Evolutionary conservation across 78 protist species (phyloP), one percentile per base, ranked within the genome.

Genomic region (Planoprotostelium fungivorum): DNA sequence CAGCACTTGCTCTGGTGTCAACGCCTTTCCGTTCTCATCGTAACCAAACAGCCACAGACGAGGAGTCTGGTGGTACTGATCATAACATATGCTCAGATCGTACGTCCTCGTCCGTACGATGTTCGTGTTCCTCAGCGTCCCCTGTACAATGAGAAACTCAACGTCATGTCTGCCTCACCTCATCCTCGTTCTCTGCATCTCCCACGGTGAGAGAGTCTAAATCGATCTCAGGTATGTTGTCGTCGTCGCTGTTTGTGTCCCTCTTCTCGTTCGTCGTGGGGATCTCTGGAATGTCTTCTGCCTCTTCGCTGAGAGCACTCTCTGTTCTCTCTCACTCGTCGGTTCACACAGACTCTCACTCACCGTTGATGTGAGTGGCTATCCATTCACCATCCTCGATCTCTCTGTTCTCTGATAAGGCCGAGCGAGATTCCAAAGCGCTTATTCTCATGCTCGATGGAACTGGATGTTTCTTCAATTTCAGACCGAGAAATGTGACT

Each of bases 41-140:
- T 97, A 97, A 10, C 99, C 99, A 84, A 38, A 92, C 85, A 98
- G 93, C 97, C 97, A 98, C 28, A 98, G 93, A 34, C 98, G 91
- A 1, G 98, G 99, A 0, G 98, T 96, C 39, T 93, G 97, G 83
- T 98, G 97, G 94, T 97, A 98, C 87, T 97, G 95, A 91, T 98
- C 99, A 88, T 97, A 98, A 1, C 97, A 92, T 73, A 98, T 97
- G 87, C 89, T 90, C 36, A 97, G 84, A 89, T 98, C 97, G 90
- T 98, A 98, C 34, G 97, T 95, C 84, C 99, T 96, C n/a, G 97
- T 96, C 63, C 91, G 89, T 36, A 94, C 39, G 73, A 96, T 94
- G 87, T 94, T 94, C 84, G 90, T 96, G 51, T 92, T 86, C 91
- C 23, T 31, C 90, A 1, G 36, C 90, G 73, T 51, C 5, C 73